phyloP scores from a whole-genome alignment of 495 filamentous ascomycete genomes.

The Penicillium mononematosum region DNA sequence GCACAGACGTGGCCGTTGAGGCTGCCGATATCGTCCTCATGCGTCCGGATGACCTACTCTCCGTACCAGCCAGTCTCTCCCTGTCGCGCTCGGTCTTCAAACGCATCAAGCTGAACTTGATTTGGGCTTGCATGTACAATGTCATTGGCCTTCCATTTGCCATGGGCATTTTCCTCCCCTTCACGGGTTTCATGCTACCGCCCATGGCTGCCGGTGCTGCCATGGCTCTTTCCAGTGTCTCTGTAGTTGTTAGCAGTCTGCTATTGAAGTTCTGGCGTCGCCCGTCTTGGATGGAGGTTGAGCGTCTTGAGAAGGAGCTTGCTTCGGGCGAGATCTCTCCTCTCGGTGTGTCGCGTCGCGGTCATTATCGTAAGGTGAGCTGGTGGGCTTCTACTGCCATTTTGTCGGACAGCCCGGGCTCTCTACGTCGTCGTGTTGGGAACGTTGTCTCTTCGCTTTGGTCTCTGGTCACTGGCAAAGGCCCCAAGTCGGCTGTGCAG shows the following conservation, averaged over 20 bases:
- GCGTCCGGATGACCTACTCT: constrained; percentile 85
- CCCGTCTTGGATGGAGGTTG: constrained; percentile 85
- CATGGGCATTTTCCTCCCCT: constrained; percentile 88
- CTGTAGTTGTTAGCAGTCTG: constrained; percentile 81
- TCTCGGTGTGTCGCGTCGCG: neutral
- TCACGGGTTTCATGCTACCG: constrained; percentile 83
- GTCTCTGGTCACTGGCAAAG: constrained; percentile 32
- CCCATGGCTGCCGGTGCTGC: constrained; percentile 94
- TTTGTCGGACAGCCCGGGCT: constrained; percentile 23
- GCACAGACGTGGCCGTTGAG: constrained; percentile 98
- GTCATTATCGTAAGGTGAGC: constrained; percentile 22
- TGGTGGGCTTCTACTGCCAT: constrained; percentile 36
- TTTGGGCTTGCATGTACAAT: constrained; percentile 94
- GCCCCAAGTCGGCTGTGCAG: constrained; percentile 13
- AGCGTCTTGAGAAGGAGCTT: constrained; percentile 55
- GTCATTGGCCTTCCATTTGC: constrained; percentile 89
- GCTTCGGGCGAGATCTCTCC: constrained; percentile 18
- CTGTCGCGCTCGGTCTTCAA: constrained; percentile 83
- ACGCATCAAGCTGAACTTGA: constrained; percentile 89
- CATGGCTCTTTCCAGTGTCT: constrained; percentile 89
- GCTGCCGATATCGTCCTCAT: constrained; percentile 96
- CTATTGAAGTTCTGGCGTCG: constrained; percentile 85
- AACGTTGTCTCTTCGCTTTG: constrained; percentile 23
- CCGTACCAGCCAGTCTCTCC: constrained; percentile 80
- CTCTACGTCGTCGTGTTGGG: constrained; percentile 23